Evolutionary conservation across 2,329 filamentous ascomycete species (phyloP).

Genomic region (Talaromyces sp.): DNA sequence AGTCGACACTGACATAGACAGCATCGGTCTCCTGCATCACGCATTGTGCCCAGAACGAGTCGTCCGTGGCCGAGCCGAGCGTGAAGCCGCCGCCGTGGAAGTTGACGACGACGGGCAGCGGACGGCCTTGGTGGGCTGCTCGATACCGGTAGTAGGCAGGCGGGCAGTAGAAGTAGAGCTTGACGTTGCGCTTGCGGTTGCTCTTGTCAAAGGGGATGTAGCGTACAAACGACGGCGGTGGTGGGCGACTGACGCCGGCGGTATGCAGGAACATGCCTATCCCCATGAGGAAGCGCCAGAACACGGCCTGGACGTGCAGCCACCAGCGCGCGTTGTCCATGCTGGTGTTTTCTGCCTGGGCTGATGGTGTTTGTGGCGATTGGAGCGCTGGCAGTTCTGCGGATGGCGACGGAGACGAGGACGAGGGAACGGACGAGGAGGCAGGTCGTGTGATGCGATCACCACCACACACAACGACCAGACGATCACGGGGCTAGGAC

Average conservation of each 20-base stretch:
- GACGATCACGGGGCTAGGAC: too few species aligned
- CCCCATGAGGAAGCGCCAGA: constrained; percentile 65
- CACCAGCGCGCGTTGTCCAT: constrained; percentile 50
- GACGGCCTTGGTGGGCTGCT: constrained; percentile 27
- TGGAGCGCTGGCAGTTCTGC: too few species aligned
- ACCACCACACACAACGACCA: too few species aligned
- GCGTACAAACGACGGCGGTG: constrained; percentile 56
- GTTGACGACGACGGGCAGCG: constrained; percentile 57
- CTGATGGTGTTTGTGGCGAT: constrained; percentile 8
- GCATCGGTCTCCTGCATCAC: constrained; percentile 54
- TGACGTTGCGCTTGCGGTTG: constrained; percentile 45
- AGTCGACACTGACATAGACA: constrained; percentile 58
- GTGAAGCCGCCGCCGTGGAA: constrained; percentile 64
- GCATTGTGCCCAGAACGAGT: constrained; percentile 55
- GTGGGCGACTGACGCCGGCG: constrained; percentile 53
- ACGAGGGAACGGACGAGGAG: not conserved
- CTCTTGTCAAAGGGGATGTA: constrained; percentile 44
- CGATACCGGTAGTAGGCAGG: constrained; percentile 26
- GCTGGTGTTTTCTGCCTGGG: constrained; percentile 10
- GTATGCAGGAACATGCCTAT: constrained; percentile 67
- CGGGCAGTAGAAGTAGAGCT: constrained; percentile 60
- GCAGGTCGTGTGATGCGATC: not conserved
- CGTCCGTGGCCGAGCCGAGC: constrained; percentile 56
- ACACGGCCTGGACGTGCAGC: constrained; percentile 58
- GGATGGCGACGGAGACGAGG: too few species aligned